Evolutionary conservation across 2,329 filamentous ascomycete genomes (phyloP).

Genomic region (Neonectria neomacrospora): DNA sequence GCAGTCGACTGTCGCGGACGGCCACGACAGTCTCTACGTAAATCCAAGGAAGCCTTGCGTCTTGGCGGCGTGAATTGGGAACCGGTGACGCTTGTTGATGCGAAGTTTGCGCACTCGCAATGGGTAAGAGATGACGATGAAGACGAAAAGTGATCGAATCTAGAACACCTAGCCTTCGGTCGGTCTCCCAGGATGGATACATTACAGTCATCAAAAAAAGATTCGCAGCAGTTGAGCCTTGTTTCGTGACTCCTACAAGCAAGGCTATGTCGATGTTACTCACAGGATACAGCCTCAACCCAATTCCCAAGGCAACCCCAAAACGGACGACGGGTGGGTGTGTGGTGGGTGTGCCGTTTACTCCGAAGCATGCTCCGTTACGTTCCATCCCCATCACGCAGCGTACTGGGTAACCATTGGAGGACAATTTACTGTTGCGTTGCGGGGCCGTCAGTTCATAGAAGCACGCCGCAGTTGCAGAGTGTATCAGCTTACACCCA

Average conservation of each 20-base stretch:
- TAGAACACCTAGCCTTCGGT: not conserved
- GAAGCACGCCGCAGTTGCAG: not conserved
- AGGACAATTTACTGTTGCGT: not conserved
- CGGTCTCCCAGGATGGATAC: not conserved
- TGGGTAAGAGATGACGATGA: not conserved
- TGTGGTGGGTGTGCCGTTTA: not conserved
- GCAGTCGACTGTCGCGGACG: not conserved
- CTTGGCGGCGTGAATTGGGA: not conserved
- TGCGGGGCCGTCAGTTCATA: not conserved
- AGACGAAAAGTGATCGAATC: not conserved
- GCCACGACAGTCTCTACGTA: constrained; percentile 18
- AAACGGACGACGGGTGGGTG: constrained; percentile 3
- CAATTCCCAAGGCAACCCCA: not conserved
- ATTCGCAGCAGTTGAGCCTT: constrained; percentile 1
- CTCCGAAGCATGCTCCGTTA: not conserved
- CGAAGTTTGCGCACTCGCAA: not conserved
- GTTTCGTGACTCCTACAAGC: not conserved
- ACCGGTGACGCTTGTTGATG: not conserved
- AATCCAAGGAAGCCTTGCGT: not conserved
- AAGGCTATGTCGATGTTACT: constrained; percentile 8
- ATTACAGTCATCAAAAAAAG: not conserved
- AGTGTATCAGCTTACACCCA: not conserved
- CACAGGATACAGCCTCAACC: not conserved
- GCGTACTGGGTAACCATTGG: not conserved
- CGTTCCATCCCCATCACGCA: not conserved